Evolutionary conservation across 352 stramenopile species (phyloP).

Genomic region (Phytophthora idaei): DNA sequence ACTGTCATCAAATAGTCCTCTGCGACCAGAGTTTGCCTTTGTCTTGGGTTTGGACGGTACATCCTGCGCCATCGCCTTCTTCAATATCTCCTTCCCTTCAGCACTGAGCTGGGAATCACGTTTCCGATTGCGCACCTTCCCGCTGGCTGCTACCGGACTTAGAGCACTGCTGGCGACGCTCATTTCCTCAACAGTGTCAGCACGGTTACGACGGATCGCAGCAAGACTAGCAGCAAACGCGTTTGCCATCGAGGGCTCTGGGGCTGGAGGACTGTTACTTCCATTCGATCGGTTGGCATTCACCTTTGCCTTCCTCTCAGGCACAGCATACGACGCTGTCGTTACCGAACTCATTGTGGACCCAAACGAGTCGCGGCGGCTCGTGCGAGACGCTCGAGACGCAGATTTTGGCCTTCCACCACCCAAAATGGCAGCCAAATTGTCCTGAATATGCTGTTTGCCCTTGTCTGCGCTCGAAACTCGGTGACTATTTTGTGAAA

Average conservation of each 20-base stretch:
- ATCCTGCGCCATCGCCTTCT: constrained; percentile 49
- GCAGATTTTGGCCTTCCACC: constrained; percentile 41
- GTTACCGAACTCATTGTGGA: constrained; percentile 45
- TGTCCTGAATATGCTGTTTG: constrained; percentile 59
- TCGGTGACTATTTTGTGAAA: constrained; percentile 48
- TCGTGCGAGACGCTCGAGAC: constrained; percentile 30
- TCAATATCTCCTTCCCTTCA: constrained; percentile 75
- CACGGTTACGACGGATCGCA: constrained; percentile 73
- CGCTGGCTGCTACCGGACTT: constrained; percentile 28
- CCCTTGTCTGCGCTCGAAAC: constrained; percentile 46
- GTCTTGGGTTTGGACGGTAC: constrained; percentile 27
- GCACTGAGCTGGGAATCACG: constrained; percentile 76
- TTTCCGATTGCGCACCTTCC: constrained; percentile 55
- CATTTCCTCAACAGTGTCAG: constrained; percentile 63
- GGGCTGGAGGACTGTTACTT: constrained; percentile 12
- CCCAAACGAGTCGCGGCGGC: constrained; percentile 62
- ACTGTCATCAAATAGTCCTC: constrained; percentile 84
- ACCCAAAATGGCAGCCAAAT: constrained; percentile 67
- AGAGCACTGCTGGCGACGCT: constrained; percentile 18
- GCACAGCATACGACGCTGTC: constrained; percentile 17
- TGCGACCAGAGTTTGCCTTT: constrained; percentile 44
- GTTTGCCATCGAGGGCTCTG: constrained; percentile 57
- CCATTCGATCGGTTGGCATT: constrained; percentile 20
- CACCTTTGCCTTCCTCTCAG: constrained; percentile 32
- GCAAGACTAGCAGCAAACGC: constrained; percentile 77